phyloP scores from a whole-genome alignment of 2,329 filamentous ascomycete species.

The Macrophomina phaseolina region DNA sequence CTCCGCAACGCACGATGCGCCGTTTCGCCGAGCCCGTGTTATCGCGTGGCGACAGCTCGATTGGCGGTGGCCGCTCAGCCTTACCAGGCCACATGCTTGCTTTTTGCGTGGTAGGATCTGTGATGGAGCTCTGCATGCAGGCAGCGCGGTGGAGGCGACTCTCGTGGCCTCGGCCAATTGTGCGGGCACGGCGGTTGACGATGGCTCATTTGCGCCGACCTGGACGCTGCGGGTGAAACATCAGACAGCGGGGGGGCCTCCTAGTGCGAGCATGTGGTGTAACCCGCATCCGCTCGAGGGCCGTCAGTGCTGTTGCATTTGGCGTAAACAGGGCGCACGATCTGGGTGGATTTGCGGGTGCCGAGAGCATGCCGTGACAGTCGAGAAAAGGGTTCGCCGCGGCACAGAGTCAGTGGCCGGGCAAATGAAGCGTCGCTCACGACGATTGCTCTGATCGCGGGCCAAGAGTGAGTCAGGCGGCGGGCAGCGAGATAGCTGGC shows the following conservation, averaged over 20 bases:
- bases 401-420: not conserved
- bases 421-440: not conserved
- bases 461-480: conserved; percentile 18
- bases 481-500: conserved; percentile 16
- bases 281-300: conserved; percentile 8
- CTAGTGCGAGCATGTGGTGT: not conserved
- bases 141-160: not conserved
- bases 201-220: not conserved
- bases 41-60: conserved; percentile 9
- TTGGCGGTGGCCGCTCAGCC: conserved; percentile 16
- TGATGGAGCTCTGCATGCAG: conserved; percentile 4
- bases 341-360: conserved; percentile 1
- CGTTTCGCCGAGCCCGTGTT: conserved; percentile 9
- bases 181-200: not conserved
- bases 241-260: conserved; percentile 4
- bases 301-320: conserved; percentile 1
- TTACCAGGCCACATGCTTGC: conserved; percentile 20
- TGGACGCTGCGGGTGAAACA: conserved; percentile 2
- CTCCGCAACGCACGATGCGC: not conserved
- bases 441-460: conserved; percentile 13
- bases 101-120: conserved; percentile 3
- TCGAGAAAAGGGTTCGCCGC: not conserved
- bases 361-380: not conserved
- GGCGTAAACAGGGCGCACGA: not conserved
- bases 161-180: not conserved